Evolutionary conservation across 2,329 filamentous ascomycete species (phyloP), one percentile per base, ranked within the genome.

Genomic region (Daldinia eschscholtzii): DNA sequence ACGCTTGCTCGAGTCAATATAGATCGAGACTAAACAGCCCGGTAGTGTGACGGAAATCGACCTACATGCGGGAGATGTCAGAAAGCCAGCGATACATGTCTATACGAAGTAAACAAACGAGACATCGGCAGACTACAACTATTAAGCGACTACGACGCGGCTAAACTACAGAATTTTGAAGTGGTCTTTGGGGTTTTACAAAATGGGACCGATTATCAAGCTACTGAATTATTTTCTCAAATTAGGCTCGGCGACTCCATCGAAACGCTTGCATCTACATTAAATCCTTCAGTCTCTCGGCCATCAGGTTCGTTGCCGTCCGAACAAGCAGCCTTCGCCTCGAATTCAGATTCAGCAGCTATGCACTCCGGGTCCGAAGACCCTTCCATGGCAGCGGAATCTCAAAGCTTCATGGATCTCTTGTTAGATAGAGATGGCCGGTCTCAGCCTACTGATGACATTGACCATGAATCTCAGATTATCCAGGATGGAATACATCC

Each of bases 81-180:
- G 26, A 70, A 64, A 42, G 52, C 48, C 50, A 39, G 65, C 68
- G 68, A 68, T 15, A 35, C 59, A 13, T 70, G 68, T 39, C n/a
- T 64, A 53, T 70, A 70, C 68, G 65, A 70, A 61, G 65, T 66
- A 15, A 70, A 70, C 37, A 65, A 61, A 52, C 50, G 68, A n/a
- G 68, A 70, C 39, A 68, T 70, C 26, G 56, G 52, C n/a, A 63
- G 52, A 46, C 18, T 70, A 26, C 68, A 70, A 42, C 20, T 70
- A 10, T 30, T 70, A 30, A 70, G 65, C 59, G 68, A 70, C 52
- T 46, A 50, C 57, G 65, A 68, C n/a, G 42, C 48, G 20, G 46
- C 65, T 18, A 68, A 59, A 56, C 30, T 70, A 6, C 68, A 68
- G 46, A 61, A 30, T 26, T 61, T 68, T 46, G 62, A 70, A 30